Evolutionary conservation across 805 yeast genomes (phyloP).

Genomic region (Pichia thaimueangensis): DNA sequence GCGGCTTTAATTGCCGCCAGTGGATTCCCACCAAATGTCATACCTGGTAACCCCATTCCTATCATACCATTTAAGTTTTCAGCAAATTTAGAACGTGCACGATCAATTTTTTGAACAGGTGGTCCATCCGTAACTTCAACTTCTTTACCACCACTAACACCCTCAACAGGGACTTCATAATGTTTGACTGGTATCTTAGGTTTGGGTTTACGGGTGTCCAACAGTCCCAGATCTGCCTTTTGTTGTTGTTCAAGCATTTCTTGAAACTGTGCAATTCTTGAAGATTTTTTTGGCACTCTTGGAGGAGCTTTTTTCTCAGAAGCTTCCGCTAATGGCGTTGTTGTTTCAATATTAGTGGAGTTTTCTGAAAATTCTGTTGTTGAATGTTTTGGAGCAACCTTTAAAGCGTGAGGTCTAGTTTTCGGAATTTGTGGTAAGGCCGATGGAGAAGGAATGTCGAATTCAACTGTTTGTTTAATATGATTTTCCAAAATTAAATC

Average conservation of each 20-base stretch:
- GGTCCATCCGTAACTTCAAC: conserved; percentile 1
- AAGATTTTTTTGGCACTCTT: conserved; percentile 70
- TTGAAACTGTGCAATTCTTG: conserved; percentile 76
- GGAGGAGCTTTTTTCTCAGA: conserved; percentile 40
- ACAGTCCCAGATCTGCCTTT: conserved; percentile 28
- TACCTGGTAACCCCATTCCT: conserved; percentile 47
- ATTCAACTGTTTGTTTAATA: no score
- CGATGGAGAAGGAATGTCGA: no score
- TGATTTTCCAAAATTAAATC: no score
- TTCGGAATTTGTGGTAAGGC: conserved; percentile 9
- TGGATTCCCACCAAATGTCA: conserved; percentile 26
- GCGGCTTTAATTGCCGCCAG: conserved; percentile 12
- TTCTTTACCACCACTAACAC: neutral
- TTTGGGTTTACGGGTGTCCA: conserved; percentile 11
- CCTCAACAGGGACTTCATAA: conserved; percentile 12
- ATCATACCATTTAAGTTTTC: conserved; percentile 55
- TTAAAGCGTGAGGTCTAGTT: no score
- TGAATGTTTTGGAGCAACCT: no score
- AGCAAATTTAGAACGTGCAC: conserved; percentile 39
- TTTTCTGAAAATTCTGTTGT: no score
- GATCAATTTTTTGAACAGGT: neutral
- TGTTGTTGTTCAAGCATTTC: conserved; percentile 59
- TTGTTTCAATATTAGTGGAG: no score
- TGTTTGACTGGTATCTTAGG: conserved; percentile 21
- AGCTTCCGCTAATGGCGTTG: neutral